These are phyloP conservation scores for Trametes punicea DNA, from an alignment of 768 basidiomycete species.

Conservation along the genomic window DNA sequence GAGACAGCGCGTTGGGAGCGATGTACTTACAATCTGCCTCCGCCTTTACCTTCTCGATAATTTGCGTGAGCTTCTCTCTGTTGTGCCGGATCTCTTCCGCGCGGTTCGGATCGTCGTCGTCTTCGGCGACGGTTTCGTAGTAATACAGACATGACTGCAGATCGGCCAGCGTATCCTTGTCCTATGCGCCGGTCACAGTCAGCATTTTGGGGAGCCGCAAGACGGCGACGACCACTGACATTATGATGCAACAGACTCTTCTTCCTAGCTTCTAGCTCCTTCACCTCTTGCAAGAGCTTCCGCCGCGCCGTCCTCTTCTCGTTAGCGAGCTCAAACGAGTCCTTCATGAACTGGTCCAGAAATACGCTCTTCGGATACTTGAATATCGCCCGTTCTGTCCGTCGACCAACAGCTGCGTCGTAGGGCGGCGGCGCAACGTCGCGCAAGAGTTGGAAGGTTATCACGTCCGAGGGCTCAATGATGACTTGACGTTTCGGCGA, in stretches of 20 bases:
- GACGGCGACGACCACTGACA: slow-evolving; percentile 41
- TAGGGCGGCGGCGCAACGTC: slow-evolving; percentile 22
- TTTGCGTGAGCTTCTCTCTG: slow-evolving; percentile 48
- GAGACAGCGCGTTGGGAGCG: not conserved
- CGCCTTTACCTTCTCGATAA: slow-evolving; percentile 49
- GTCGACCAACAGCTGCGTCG: slow-evolving; percentile 18
- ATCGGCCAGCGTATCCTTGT: slow-evolving; percentile 59
- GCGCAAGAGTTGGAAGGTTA: slow-evolving; percentile 52
- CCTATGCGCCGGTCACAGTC: slow-evolving; percentile 38
- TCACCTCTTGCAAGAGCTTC: slow-evolving; percentile 46
- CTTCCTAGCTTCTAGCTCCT: slow-evolving; percentile 43
- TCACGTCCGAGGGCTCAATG: slow-evolving; percentile 57
- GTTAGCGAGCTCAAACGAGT: slow-evolving; percentile 46
- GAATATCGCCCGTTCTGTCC: slow-evolving; percentile 38
- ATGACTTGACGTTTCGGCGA: slow-evolving; percentile 53
- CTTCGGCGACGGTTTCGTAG: slow-evolving; percentile 62
- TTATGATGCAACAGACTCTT: slow-evolving; percentile 49
- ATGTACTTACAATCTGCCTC: slow-evolving; percentile 49
- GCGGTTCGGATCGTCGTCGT: slow-evolving; percentile 46
- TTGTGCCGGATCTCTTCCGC: slow-evolving; percentile 40
- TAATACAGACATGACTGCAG: slow-evolving; percentile 63
- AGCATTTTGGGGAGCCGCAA: not conserved
- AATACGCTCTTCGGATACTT: slow-evolving; percentile 63
- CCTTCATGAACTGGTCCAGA: slow-evolving; percentile 67
- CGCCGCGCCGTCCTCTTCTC: slow-evolving; percentile 34